Evolutionary conservation across 495 filamentous ascomycete genomes (phyloP).

Genomic region (Aspergillus ellipticus): DNA sequence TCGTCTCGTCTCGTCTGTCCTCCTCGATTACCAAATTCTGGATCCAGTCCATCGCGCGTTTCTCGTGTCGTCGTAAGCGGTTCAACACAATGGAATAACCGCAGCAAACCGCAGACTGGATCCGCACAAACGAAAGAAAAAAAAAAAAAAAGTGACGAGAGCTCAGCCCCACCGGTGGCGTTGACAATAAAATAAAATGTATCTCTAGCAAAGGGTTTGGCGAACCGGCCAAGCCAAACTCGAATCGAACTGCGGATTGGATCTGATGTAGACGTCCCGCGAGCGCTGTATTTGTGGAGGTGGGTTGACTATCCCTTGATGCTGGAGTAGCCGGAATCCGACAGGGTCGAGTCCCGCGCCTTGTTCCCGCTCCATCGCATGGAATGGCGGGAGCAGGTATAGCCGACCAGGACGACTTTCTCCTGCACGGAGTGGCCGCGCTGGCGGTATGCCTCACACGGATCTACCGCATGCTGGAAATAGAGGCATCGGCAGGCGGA

Average conservation of each 20-base stretch:
- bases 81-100: neutral
- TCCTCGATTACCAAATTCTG: neutral
- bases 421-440: constrained; percentile 69
- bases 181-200: neutral
- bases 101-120: neutral
- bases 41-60: neutral
- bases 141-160: neutral
- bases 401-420: constrained; percentile 74
- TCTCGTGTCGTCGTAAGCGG: neutral
- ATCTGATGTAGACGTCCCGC: neutral
- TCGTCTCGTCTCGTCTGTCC: too few species aligned
- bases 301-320: constrained; percentile 22
- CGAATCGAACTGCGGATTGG: neutral
- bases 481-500: constrained; percentile 79
- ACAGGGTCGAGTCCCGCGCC: constrained; percentile 26
- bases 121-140: neutral
- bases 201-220: neutral
- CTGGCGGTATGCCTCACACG: constrained; percentile 66
- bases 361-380: constrained; percentile 17
- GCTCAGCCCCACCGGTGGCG: neutral
- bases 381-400: constrained; percentile 67
- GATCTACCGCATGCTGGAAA: constrained; percentile 73
- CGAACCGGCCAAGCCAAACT: neutral
- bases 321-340: constrained; percentile 55
- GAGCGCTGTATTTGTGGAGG: neutral